Evolutionary conservation across 1,284 basidiomycete species (phyloP).

Genomic region (Tranzscheliella williamsii): DNA sequence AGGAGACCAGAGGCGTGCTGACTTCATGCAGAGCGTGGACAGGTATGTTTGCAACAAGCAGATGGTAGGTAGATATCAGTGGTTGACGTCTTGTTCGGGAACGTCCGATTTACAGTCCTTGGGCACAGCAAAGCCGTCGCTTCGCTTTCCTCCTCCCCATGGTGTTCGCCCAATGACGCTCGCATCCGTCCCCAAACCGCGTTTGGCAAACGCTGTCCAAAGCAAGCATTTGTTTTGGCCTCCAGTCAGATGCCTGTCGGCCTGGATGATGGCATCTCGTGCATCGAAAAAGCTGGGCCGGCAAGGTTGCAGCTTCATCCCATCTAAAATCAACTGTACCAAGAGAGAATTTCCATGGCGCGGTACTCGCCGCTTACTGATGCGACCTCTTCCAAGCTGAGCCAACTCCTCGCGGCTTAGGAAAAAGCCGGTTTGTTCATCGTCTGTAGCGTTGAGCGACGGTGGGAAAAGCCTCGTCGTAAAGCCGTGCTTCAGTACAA

Average conservation of each 20-base stretch:
- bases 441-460: slow-evolving; percentile 32
- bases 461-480: slow-evolving; percentile 42
- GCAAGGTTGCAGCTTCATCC: slow-evolving; percentile 93
- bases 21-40: too few relatives aligned
- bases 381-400: slow-evolving; percentile 61
- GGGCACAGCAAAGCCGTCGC: slow-evolving; percentile 64
- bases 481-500: slow-evolving; percentile 48
- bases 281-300: slow-evolving; percentile 86
- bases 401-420: slow-evolving; percentile 37
- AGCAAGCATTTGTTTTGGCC: slow-evolving; percentile 90
- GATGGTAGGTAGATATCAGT: too few relatives aligned
- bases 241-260: slow-evolving; percentile 85
- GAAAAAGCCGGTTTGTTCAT: slow-evolving; percentile 34
- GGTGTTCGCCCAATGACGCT: slow-evolving; percentile 70
- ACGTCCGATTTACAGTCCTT: slow-evolving; percentile 56
- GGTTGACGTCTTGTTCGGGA: too few relatives aligned
- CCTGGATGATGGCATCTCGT: slow-evolving; percentile 87
- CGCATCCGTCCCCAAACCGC: slow-evolving; percentile 68
- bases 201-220: slow-evolving; percentile 80
- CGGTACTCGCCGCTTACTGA: slow-evolving; percentile 72
- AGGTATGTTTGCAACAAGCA: too few relatives aligned
- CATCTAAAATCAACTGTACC: slow-evolving; percentile 83
- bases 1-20: too few relatives aligned
- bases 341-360: slow-evolving; percentile 88
- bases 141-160: slow-evolving; percentile 84